A percentile compares a stretch with the other conserved stretches of the same genome.
Evolutionary conservation across 2,329 filamentous ascomycete species (phyloP).

Genomic region (Rhinocladiella similis): DNA sequence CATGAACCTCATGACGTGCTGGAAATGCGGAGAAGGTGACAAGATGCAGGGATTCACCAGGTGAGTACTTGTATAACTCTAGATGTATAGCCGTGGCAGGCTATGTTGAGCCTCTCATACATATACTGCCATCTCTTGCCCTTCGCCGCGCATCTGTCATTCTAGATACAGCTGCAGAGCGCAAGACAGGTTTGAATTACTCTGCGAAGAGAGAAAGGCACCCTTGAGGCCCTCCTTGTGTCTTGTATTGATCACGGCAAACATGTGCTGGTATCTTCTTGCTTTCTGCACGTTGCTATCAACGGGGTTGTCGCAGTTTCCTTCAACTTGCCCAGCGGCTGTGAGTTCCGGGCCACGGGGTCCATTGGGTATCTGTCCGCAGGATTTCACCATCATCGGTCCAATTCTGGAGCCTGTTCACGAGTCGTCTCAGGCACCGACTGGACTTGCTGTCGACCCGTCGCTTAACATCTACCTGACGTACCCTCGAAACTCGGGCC

Average conservation of each 20-base stretch:
- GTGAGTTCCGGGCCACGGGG: not conserved
- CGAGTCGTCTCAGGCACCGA: constrained; percentile 38
- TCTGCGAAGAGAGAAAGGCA: too few species aligned
- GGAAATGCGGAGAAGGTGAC: not conserved
- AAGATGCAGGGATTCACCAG: not conserved
- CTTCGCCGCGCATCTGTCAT: too few species aligned
- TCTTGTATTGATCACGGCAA: not conserved
- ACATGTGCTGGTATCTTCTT: not conserved
- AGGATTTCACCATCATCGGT: constrained; percentile 41
- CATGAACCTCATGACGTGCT: not conserved
- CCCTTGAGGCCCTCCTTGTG: not conserved
- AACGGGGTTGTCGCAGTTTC: not conserved
- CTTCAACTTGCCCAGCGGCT: constrained; percentile 8
- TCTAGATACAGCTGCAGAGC: too few species aligned
- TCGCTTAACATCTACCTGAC: constrained; percentile 42
- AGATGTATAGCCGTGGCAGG: too few species aligned
- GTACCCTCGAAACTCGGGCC: constrained; percentile 42
- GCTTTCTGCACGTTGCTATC: not conserved
- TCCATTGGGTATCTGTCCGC: constrained; percentile 8
- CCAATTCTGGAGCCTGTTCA: constrained; percentile 39
- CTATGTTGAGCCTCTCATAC: too few species aligned
- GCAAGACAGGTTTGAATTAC: too few species aligned
- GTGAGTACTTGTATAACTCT: too few species aligned
- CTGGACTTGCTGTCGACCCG: constrained; percentile 42
- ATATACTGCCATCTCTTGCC: too few species aligned